These are phyloP conservation scores for Primulina huaijiensis DNA, from an alignment of 257 asterid species.

Conservation along the genomic window DNA sequence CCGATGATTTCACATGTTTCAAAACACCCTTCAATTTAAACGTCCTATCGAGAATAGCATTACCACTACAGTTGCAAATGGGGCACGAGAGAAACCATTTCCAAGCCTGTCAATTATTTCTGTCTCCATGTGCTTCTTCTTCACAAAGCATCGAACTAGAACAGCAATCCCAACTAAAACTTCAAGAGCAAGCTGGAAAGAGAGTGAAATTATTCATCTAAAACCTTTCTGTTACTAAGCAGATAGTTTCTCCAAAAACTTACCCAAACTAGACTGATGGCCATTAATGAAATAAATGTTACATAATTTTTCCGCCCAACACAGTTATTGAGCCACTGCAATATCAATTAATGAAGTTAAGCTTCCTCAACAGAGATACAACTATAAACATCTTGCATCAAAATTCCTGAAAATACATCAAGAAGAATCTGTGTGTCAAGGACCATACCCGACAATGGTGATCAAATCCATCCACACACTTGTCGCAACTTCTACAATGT, in stretches of 20 bases:
- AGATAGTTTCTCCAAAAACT: constrained; percentile 29
- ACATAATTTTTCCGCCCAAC: constrained; percentile 87
- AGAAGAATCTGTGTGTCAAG: constrained; percentile 15
- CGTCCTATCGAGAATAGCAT: constrained; percentile 21
- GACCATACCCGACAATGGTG: constrained; percentile 93
- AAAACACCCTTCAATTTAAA: neutral
- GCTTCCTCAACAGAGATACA: constrained; percentile 23
- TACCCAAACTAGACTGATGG: constrained; percentile 87
- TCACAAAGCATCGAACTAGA: constrained; percentile 78
- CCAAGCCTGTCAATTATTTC: constrained; percentile 89
- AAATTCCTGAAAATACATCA: constrained; percentile 20
- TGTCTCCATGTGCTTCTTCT: constrained; percentile 68
- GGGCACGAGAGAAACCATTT: constrained; percentile 95
- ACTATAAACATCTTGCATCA: constrained; percentile 2
- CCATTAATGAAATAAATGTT: constrained; percentile 86
- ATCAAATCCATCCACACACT: constrained; percentile 98
- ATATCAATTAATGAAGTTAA: constrained; percentile 32
- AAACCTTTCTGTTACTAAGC: constrained; percentile 7
- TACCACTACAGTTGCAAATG: constrained; percentile 98
- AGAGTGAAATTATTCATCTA: constrained; percentile 26
- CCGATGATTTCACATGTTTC: neutral
- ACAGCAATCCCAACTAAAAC: constrained; percentile 89
- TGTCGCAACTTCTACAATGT: constrained; percentile 99
- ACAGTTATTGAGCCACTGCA: constrained; percentile 98
- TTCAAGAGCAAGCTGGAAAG: constrained; percentile 71